Base-by-base conservation (phyloP, 441 rosid species). In the Melastoma candidum region DNA sequence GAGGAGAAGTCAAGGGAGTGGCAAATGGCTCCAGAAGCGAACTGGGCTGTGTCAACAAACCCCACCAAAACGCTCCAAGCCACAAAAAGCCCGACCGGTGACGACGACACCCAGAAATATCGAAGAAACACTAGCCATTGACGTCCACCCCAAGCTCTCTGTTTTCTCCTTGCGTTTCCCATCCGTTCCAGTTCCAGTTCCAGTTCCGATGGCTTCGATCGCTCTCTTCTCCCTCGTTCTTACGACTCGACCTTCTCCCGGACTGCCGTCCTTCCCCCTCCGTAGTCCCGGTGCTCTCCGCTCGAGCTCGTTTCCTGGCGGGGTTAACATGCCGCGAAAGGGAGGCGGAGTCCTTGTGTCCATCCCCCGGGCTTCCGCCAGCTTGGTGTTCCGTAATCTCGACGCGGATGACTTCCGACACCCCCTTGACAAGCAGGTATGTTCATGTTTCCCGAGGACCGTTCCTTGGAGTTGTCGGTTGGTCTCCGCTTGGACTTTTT, bases 381-480 rank as follows among this genome's bases (percentile, higher is more conserved):
- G 78, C 66, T 75, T 84, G 48, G 68, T 82, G 68, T 83, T 92
- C 66, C 85, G 87, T 46, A 74, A 85, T 56, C 98, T 92, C 49
- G 96, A 92, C 48, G 95, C 95, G 17, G 98, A 92, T 77, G 98
- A 87, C 73, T 87, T 92, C 48, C 76, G 96, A 11, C 98, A 87
- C 67, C 95, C 96, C 59, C 77, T 87, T 2, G 96, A 92, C 70
- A 83, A 84, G 49, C 96, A 90, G 96, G 97, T 89, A 22, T 0
- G 44, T 17, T 3, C 10, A 48, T 0, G 0, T 11, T 17, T 17
- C 17, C 17, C 51, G 10, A 5, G n/a, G 12, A 9, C 7, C 32
- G 3, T 11, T 24, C 32, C 25, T 47, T 52, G 44, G 55, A 43
- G 26, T 47, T 39, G 27, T 12, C 56, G 25, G 12, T 22, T 13